Conservation (phyloP, 768 basidiomycete genomes). For the Trametes gibbosa region DNA sequence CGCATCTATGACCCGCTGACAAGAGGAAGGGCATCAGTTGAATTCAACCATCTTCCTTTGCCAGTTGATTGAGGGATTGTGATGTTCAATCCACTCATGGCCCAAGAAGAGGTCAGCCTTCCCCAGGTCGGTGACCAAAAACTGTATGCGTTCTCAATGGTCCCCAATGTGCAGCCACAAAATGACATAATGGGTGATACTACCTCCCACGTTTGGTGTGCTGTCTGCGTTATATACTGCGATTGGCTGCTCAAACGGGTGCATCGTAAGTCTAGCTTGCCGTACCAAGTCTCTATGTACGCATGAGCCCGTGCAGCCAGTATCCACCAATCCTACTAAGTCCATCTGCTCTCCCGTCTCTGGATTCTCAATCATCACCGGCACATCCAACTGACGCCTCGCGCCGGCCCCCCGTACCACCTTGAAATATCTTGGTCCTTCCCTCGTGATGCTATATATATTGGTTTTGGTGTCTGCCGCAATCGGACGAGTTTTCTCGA, state of each 20-base stretch:
- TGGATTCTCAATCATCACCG: constrained; percentile 3
- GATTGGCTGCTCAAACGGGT: not conserved
- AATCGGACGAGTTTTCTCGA: not conserved
- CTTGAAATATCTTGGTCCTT: not conserved
- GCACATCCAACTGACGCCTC: constrained; percentile 12
- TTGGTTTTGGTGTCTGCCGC: constrained; percentile 1
- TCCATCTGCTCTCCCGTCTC: constrained; percentile 4
- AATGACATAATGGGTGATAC: constrained; percentile 10
- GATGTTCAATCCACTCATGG: constrained; percentile 19
- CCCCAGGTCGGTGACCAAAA: constrained; percentile 13
- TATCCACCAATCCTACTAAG: constrained; percentile 20
- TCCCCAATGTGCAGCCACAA: constrained; percentile 1
- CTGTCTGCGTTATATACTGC: constrained; percentile 19
- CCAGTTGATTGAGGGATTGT: constrained; percentile 24
- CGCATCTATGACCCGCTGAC: not conserved
- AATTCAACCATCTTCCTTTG: constrained; percentile 6
- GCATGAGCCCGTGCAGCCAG: constrained; percentile 25
- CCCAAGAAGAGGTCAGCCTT: constrained; percentile 17
- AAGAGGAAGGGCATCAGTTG: constrained; percentile 1
- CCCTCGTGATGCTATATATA: not conserved
- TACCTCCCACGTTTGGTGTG: constrained; percentile 3
- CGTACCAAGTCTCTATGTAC: constrained; percentile 16
- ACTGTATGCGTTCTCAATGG: constrained; percentile 8
- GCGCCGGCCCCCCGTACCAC: constrained; percentile 11
- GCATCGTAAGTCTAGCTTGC: not conserved